A percentile compares a stretch with the other conserved stretches of the same genome.
Evolutionary conservation across 148 eudicot species (phyloP).

Genomic region (Nepenthes mirabilis): DNA sequence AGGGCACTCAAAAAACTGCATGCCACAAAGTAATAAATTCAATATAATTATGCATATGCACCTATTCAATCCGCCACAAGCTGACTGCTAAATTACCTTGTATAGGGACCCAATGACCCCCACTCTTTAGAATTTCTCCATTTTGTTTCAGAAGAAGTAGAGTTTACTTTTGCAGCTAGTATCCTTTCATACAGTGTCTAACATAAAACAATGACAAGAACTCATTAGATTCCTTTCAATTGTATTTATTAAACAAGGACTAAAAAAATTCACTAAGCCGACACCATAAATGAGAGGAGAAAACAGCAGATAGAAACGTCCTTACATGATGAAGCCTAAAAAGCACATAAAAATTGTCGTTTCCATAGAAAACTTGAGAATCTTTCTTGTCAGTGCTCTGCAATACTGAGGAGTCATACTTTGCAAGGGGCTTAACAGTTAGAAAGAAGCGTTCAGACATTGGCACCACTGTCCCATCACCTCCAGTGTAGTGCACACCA

Average conservation of each 20-base stretch:
- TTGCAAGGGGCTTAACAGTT: constrained; percentile 68
- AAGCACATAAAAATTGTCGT: constrained; percentile 66
- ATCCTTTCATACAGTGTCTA: constrained; percentile 74
- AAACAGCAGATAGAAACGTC: not conserved
- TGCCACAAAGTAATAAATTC: constrained; percentile 2
- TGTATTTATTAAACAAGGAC: not conserved
- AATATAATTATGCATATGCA: not conserved
- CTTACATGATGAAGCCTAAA: constrained; percentile 84
- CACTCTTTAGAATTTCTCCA: constrained; percentile 53
- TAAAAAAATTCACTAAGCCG: not conserved
- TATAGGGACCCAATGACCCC: constrained; percentile 43
- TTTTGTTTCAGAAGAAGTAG: constrained; percentile 40
- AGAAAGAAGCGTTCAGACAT: constrained; percentile 39
- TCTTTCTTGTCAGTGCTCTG: constrained; percentile 27
- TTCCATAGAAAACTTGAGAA: constrained; percentile 64
- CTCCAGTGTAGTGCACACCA: constrained; percentile 27
- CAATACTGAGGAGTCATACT: constrained; percentile 31
- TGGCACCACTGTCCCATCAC: constrained; percentile 36
- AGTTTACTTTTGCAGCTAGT: constrained; percentile 52
- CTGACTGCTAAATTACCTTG: constrained; percentile 37
- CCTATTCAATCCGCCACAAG: not conserved
- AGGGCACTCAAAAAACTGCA: constrained; percentile 71
- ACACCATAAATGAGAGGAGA: not conserved
- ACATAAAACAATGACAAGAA: constrained; percentile 1
- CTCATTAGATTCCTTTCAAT: not conserved